These are phyloP conservation scores for Yarrowia phangngaensis DNA, from an alignment of 805 yeast species.

Conservation along the genomic window DNA sequence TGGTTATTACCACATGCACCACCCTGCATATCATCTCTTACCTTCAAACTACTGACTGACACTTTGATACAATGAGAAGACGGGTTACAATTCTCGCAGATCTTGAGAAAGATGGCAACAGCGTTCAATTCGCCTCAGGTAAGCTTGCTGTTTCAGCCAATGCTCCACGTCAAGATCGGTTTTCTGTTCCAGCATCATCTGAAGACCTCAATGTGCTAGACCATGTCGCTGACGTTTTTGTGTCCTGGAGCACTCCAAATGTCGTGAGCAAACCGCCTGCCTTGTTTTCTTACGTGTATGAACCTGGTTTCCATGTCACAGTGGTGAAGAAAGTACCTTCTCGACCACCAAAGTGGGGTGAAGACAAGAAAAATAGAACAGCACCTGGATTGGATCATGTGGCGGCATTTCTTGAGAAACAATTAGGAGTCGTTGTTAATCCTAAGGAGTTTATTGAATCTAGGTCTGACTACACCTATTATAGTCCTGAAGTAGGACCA, in stretches of 20 bases:
- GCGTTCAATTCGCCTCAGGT: slow-evolving; percentile 9
- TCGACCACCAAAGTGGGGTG: slow-evolving; percentile 19
- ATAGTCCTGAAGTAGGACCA: neutral
- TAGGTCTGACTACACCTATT: slow-evolving; percentile 11
- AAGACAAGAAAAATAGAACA: slow-evolving; percentile 6
- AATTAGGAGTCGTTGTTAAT: neutral
- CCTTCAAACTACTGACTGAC: no score
- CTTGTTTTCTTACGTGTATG: slow-evolving; percentile 10
- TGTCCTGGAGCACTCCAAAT: slow-evolving; percentile 11
- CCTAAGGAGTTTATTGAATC: slow-evolving; percentile 14
- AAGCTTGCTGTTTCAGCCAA: slow-evolving; percentile 15
- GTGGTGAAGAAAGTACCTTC: slow-evolving; percentile 14
- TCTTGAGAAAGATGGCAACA: slow-evolving; percentile 8
- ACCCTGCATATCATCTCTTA: no score
- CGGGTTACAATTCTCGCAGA: slow-evolving; percentile 7
- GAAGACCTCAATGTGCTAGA: slow-evolving; percentile 9
- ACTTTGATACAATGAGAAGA: slow-evolving; percentile 11
- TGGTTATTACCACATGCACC: no score
- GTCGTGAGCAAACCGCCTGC: slow-evolving; percentile 1
- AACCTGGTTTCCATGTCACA: slow-evolving; percentile 15
- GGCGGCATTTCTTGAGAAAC: slow-evolving; percentile 8
- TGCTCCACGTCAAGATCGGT: slow-evolving; percentile 22
- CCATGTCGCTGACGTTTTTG: slow-evolving; percentile 20
- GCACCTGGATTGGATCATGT: slow-evolving; percentile 7
- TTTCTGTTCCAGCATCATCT: neutral